These are phyloP conservation scores for Syzygium oleosum DNA, from an alignment of 345 rosid species.

Conservation along the genomic window DNA sequence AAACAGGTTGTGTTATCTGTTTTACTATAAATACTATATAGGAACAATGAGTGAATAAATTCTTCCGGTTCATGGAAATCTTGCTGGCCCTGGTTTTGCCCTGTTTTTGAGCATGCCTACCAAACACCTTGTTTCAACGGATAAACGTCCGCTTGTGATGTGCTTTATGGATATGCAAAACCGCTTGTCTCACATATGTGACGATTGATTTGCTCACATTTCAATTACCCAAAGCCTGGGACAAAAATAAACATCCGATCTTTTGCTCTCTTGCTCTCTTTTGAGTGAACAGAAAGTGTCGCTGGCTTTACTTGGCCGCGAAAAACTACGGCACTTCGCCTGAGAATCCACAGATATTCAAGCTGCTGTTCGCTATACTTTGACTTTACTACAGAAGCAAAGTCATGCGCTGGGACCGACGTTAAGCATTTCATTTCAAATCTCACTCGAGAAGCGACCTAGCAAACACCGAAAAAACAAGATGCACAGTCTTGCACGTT, in stretches of 20 bases:
- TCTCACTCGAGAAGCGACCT: not conserved
- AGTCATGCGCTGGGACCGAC: not conserved
- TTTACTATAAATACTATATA: not conserved
- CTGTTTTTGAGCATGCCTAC: not conserved
- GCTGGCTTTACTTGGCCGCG: not conserved
- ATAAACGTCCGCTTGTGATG: not conserved
- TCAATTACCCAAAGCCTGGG: not conserved
- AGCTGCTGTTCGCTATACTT: not conserved
- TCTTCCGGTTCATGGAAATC: not conserved
- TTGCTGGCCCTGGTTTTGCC: not conserved
- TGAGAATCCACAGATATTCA: not conserved
- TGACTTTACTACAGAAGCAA: not conserved
- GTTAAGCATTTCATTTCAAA: not conserved
- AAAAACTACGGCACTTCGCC: not conserved
- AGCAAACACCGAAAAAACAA: not conserved
- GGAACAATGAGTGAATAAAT: not conserved
- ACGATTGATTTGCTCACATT: not conserved
- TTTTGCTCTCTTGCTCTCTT: not conserved
- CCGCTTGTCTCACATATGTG: not conserved
- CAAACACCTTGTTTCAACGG: not conserved
- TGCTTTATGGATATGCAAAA: not conserved
- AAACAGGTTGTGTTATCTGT: not conserved
- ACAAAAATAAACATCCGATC: not conserved
- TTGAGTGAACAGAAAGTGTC: not conserved
- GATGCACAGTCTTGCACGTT: not conserved